Evolutionary conservation across 1,284 basidiomycete species (phyloP).

Genomic region (Melampsora medusae): DNA sequence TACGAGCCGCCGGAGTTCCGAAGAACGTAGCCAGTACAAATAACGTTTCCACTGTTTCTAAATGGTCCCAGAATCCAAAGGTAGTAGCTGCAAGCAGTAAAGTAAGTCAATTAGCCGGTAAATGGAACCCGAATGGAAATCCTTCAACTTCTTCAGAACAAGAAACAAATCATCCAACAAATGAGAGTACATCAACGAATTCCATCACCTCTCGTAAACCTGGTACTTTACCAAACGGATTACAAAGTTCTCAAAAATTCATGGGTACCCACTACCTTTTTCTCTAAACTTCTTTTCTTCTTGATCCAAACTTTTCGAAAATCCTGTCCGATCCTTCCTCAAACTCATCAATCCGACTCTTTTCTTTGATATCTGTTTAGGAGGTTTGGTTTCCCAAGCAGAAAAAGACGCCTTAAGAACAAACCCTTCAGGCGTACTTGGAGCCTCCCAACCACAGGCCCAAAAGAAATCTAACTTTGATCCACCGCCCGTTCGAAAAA

Average conservation of each 20-base stretch:
- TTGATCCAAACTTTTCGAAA: neutral
- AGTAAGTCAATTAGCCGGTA: constrained; percentile 37
- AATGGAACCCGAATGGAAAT: constrained; percentile 17
- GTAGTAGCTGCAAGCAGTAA: constrained; percentile 16
- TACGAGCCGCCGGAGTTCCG: constrained; percentile 30
- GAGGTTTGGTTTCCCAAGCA: constrained; percentile 9
- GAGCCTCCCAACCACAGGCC: neutral
- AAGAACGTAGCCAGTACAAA: constrained; percentile 27
- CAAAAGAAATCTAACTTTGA: constrained; percentile 22
- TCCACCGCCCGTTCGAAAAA: constrained; percentile 30
- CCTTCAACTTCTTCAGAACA: constrained; percentile 6
- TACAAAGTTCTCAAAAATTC: constrained; percentile 20
- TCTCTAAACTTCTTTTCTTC: neutral
- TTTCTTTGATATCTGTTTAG: neutral
- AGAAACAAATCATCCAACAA: neutral
- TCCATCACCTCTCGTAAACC: constrained; percentile 11
- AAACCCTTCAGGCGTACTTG: neutral
- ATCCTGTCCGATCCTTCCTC: neutral
- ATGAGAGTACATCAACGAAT: neutral
- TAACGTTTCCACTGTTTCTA: constrained; percentile 29
- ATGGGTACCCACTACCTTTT: constrained; percentile 3
- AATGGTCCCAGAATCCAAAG: constrained; percentile 4
- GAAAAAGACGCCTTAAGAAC: neutral
- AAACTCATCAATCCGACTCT: neutral
- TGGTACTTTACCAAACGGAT: neutral